Base-by-base conservation (phyloP, 192 early-diverging fungal genomes). In the Podochytrium sp. region DNA sequence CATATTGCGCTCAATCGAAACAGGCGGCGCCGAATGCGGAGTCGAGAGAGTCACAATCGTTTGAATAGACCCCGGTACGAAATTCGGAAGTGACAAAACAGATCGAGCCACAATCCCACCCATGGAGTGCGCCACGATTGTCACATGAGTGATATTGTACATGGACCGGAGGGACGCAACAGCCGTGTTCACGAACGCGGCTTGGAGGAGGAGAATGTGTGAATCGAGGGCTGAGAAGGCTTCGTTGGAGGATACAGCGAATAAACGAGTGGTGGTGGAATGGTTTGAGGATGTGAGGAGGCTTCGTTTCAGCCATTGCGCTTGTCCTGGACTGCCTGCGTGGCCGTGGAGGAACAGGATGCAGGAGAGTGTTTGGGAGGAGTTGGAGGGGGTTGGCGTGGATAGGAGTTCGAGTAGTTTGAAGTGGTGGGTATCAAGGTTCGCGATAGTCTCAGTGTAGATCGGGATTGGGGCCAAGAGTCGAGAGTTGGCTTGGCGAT, bases 331-430 rank as follows among this genome's bases (percentile, higher is more conserved):
- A 70, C 92, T 95, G 20, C 97, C 97, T 30, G 96, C 94, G 68
- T 98, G 94, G 0, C 97, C 97, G 2, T 95, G 97, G 39, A 99
- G 89, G 82, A 99, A 99, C 14, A 99, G 80, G 0, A 93, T 87
- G 1, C 95, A 35, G n/a, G 1, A 25, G 20, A 16, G 20, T 58
- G 1, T 34, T 65, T 65, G 23, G 34, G 64, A 47, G 1, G 40
- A 1, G 59, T 27, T 34, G 5, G 18, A n/a, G 59, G 35, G 5
- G 14, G 38, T 61, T 61, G 20, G 20, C 43, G 10, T 29, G 30
- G 10, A 25, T 29, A 10, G 20, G 52, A 55, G 20, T 29, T 55
- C 23, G 7, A 55, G 12, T 25, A 55, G 23, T 55, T 23, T 7
- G 23, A 55, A 20, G 10, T 47, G 43, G n/a, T 47, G 43, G 43